Percentiles rank a stretch among this genome's conserved stretches.
phyloP scores from a whole-genome alignment of 192 early-diverging fungal species.

The Backusella sp. region DNA sequence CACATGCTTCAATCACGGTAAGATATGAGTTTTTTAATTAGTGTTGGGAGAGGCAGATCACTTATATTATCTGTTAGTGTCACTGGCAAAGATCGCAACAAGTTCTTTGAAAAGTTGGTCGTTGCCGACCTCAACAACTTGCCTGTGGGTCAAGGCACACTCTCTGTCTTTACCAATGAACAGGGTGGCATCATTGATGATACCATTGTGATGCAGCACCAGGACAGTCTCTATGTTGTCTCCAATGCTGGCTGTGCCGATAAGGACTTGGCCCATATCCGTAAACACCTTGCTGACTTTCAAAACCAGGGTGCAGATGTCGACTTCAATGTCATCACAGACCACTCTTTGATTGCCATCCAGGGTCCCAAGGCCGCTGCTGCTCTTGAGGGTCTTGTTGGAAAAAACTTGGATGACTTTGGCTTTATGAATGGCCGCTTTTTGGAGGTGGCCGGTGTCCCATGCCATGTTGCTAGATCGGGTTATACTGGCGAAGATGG shows the following conservation, averaged over 20 bases:
- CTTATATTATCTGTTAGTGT: conserved; percentile 46
- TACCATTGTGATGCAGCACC: conserved; percentile 90
- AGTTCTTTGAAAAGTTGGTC: conserved; percentile 88
- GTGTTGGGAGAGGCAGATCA: background rate
- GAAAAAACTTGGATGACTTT: conserved; percentile 66
- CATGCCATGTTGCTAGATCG: conserved; percentile 87
- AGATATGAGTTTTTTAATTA: background rate
- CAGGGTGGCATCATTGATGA: conserved; percentile 98
- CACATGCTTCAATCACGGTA: conserved; percentile 97
- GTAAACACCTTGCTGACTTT: conserved; percentile 73
- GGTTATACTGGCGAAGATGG: conserved; percentile 99
- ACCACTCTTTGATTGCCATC: conserved; percentile 88
- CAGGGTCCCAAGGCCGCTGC: conserved; percentile 84
- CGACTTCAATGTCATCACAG: conserved; percentile 80
- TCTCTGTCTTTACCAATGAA: conserved; percentile 95
- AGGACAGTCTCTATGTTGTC: conserved; percentile 86
- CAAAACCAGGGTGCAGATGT: conserved; percentile 88
- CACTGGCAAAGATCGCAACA: conserved; percentile 80
- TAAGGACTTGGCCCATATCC: conserved; percentile 92
- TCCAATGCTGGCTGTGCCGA: conserved; percentile 97
- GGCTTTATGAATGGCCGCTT: conserved; percentile 84
- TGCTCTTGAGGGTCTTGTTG: conserved; percentile 61
- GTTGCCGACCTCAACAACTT: conserved; percentile 88
- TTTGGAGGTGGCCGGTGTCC: conserved; percentile 73
- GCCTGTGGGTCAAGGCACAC: conserved; percentile 73